These are phyloP conservation scores for Baorangia bicolor DNA, from an alignment of 768 basidiomycete species.

Conservation along the genomic window DNA sequence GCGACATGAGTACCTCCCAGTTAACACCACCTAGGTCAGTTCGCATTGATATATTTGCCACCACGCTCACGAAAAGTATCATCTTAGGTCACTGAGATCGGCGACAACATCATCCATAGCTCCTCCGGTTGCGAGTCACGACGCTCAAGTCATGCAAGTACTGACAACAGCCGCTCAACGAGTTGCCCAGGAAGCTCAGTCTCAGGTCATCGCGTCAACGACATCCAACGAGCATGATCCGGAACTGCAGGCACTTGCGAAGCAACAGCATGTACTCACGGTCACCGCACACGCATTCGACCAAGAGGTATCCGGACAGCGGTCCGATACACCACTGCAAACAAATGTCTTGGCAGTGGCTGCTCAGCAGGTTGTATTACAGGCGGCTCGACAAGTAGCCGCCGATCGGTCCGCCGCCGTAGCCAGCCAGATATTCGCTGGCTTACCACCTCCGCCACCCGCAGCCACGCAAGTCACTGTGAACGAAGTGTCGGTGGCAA, in stretches of 20 bases:
- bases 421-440: constrained; percentile 40
- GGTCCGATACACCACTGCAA: constrained; percentile 46
- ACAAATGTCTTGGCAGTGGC: constrained; percentile 65
- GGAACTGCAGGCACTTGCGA: constrained; percentile 67
- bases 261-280: constrained; percentile 78
- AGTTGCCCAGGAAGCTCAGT: constrained; percentile 71
- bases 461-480: constrained; percentile 48
- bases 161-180: constrained; percentile 75
- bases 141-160: constrained; percentile 76
- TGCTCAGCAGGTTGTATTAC: constrained; percentile 78
- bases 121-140: constrained; percentile 43
- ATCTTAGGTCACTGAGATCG: constrained; percentile 32
- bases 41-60: not conserved
- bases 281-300: constrained; percentile 75
- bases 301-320: constrained; percentile 58
- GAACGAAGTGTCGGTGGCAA: constrained; percentile 56
- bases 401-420: constrained; percentile 49
- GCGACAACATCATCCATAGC: constrained; percentile 30
- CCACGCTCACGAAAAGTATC: constrained; percentile 5
- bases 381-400: constrained; percentile 64
- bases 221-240: constrained; percentile 44
- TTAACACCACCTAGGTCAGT: constrained; percentile 30
- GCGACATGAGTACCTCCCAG: constrained; percentile 39
- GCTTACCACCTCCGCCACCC: constrained; percentile 33
- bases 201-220: constrained; percentile 57